Base-by-base conservation (phyloP, 257 asterid genomes). In the Salvia splendens region DNA sequence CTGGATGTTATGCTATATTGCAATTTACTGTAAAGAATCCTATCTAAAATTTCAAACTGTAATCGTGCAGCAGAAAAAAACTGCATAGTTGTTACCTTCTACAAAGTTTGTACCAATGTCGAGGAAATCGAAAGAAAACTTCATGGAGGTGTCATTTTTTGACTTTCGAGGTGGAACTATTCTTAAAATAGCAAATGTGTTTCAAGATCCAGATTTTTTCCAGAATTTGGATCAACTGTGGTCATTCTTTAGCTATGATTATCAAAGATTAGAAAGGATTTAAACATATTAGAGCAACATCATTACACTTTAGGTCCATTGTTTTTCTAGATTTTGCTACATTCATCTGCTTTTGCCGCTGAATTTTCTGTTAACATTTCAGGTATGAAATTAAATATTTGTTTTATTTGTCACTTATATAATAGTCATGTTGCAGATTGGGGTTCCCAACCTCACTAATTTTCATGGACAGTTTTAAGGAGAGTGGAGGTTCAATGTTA, bases 401-500 rank as follows among this genome's bases (percentile, higher is more conserved):
- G 55, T 65, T 24, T 14, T 53, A 64, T 36, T 60, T 38, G 62
- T 63, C 12, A 45, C 72, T 73, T 68, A 59, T 61, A 38, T 24
- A 30, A 59, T 51, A 14, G 38, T 46, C 49, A 47, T 75, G 47
- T 77, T 61, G 63, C 94, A 92, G 98, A 75, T 82, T 93, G 76
- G 84, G 91, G 95, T 71, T 88, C 80, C 97, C 97, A 8, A 78
- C 93, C 58, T 89, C 96, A 15, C 51, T 93, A 52, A 68, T 45
- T 58, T 90, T 86, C 72, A 80, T 90, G 89, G 81, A 79, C 56
- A 77, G 73, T 56, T 72, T 75, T 56, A 71, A 83, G 61, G 95
- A 81, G 61, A 70, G 80, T 61, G 87, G 79, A 54, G 76, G 73
- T 75, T 85, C 99, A 33, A 57, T 84, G 70, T 71, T 88, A 66